A percentile compares a stretch with the other conserved stretches of the same genome.
phyloP scores from a whole-genome alignment of 2,329 filamentous ascomycete genomes.

The Arachnopeziza araneosa region DNA sequence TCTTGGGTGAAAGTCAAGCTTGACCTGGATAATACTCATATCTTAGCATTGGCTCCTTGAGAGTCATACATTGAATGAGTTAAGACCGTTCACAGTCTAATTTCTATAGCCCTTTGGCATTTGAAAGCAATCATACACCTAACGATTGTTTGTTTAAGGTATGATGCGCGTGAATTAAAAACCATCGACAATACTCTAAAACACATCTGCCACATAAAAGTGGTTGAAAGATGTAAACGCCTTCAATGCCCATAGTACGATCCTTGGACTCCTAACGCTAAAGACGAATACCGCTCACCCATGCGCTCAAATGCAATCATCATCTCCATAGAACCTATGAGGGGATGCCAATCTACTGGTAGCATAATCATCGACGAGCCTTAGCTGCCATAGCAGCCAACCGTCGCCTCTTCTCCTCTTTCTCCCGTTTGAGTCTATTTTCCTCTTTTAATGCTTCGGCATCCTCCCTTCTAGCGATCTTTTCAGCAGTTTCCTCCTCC shows the following conservation, averaged over 20 bases:
- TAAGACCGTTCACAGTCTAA: no score
- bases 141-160: not conserved
- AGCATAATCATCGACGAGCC: not conserved
- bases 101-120: no score
- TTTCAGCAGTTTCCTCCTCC: conserved; percentile 61
- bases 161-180: not conserved
- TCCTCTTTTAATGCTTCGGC: conserved; percentile 58
- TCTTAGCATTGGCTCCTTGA: no score
- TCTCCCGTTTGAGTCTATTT: conserved; percentile 54
- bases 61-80: no score
- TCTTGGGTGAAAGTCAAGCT: no score
- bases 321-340: not conserved
- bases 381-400: conserved; percentile 31
- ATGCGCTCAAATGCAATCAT: not conserved
- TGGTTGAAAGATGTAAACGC: not conserved
- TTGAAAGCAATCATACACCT: no score
- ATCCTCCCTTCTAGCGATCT: conserved; percentile 62
- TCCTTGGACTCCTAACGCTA: not conserved
- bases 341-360: not conserved
- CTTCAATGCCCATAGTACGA: not conserved
- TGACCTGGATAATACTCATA: no score
- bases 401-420: conserved; percentile 42
- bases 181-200: not conserved
- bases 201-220: not conserved
- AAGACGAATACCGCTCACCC: not conserved